A percentile compares a stretch with the other conserved stretches of the same genome.
phyloP scores from a whole-genome alignment of 192 early-diverging fungal species.

The Umbelopsis ramanniana region DNA sequence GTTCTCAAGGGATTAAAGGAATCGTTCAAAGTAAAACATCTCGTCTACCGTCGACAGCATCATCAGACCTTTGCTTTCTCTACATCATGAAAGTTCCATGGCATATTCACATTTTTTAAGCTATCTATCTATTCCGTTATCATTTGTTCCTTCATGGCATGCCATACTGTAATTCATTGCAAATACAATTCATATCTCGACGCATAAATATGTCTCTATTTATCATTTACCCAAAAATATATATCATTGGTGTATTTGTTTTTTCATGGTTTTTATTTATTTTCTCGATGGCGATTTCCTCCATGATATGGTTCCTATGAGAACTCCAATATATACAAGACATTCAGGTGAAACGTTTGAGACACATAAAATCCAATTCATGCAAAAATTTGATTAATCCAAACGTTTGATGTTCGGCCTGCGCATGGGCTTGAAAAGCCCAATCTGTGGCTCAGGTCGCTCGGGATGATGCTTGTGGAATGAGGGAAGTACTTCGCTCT shows the following conservation, averaged over 20 bases:
- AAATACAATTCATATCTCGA: too few relatives aligned
- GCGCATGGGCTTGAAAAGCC: conserved; percentile 1
- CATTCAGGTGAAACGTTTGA: not conserved
- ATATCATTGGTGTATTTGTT: not conserved
- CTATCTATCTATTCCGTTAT: too few relatives aligned
- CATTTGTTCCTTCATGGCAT: not conserved
- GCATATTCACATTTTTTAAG: too few relatives aligned
- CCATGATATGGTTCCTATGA: not conserved
- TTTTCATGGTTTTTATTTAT: not conserved
- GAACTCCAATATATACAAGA: not conserved
- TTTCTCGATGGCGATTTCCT: not conserved
- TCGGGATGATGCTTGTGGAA: conserved; percentile 17
- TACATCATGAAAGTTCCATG: too few relatives aligned
- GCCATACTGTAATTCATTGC: not conserved
- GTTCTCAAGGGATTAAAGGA: conserved; percentile 8
- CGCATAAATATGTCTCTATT: too few relatives aligned
- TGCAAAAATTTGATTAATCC: not conserved
- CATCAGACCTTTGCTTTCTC: too few relatives aligned
- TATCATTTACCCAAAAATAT: too few relatives aligned
- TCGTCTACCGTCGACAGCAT: not conserved
- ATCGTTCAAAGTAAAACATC: not conserved
- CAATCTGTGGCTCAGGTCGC: conserved; percentile 1
- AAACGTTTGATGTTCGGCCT: not conserved
- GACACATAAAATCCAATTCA: not conserved
- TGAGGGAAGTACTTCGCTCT: not conserved